A percentile compares a stretch with the other conserved stretches of the same genome.
These are phyloP conservation scores for Hypholoma fasciculare DNA, from an alignment of 768 basidiomycete species.

Conservation along the genomic window DNA sequence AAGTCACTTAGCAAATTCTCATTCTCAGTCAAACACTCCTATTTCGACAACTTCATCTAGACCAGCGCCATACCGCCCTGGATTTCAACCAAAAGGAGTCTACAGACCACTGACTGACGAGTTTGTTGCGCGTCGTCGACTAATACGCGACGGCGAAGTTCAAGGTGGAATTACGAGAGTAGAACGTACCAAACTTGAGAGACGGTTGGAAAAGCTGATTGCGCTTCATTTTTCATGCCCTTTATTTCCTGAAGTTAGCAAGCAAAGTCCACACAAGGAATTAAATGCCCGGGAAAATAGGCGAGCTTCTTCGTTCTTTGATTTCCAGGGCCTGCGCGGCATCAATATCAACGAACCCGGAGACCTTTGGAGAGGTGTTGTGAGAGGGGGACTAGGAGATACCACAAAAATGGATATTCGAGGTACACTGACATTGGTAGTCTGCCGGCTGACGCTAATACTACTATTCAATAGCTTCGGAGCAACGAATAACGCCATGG, in stretches of 20 bases:
- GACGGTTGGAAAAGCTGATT: conserved; percentile 88
- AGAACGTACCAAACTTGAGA: conserved; percentile 81
- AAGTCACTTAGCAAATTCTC: background rate
- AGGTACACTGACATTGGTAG: conserved; percentile 41
- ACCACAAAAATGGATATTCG: conserved; percentile 62
- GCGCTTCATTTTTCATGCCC: conserved; percentile 61
- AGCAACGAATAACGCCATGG: conserved; percentile 96
- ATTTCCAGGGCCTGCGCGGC: conserved; percentile 63
- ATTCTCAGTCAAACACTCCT: conserved; percentile 11
- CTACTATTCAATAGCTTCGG: conserved; percentile 50
- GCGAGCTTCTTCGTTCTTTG: conserved; percentile 72
- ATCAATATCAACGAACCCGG: conserved; percentile 55
- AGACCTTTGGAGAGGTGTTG: conserved; percentile 69
- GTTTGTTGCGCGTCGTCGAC: conserved; percentile 53
- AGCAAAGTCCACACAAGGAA: conserved; percentile 1
- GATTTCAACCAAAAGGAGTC: conserved; percentile 92
- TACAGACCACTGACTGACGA: conserved; percentile 81
- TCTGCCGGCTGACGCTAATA: background rate
- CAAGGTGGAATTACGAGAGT: conserved; percentile 49
- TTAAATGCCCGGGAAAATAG: conserved; percentile 27
- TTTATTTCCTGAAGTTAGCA: conserved; percentile 13
- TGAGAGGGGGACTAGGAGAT: conserved; percentile 39
- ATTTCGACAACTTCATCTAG: conserved; percentile 9
- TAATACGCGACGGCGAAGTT: conserved; percentile 38
- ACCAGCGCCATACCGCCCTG: conserved; percentile 77